Conservation (phyloP, 2,329 filamentous ascomycete species). For the Fusarium zealandicum region DNA sequence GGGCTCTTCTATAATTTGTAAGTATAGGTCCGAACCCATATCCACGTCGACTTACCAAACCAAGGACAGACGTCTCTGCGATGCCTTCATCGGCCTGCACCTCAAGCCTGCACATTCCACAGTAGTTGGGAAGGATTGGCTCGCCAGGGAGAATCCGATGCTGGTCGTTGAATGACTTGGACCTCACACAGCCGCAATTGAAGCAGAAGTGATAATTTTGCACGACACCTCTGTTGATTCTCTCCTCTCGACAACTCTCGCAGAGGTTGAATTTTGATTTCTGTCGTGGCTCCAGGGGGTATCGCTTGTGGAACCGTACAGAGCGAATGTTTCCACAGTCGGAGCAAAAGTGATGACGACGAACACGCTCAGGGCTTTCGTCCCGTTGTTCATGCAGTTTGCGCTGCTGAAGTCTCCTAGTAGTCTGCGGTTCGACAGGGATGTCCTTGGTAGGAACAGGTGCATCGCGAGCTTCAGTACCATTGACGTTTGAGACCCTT, state of each 20-base stretch:
- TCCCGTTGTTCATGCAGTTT: slow-evolving; percentile 12
- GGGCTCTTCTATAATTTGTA: slow-evolving; percentile 7
- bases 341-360: slow-evolving; percentile 47
- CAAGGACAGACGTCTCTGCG: slow-evolving; percentile 39
- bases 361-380: slow-evolving; percentile 28
- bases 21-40: slow-evolving; percentile 1
- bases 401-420: not conserved
- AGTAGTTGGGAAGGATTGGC: slow-evolving; percentile 46
- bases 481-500: not conserved
- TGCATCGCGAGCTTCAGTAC: not conserved
- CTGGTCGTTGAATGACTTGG: slow-evolving; percentile 48
- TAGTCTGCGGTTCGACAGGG: not conserved
- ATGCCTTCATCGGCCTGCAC: slow-evolving; percentile 35
- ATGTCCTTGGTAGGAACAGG: not conserved
- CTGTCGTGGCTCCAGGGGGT: slow-evolving; percentile 39
- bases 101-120: slow-evolving; percentile 39
- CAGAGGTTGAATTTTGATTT: slow-evolving; percentile 47
- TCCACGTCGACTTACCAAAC: slow-evolving; percentile 33
- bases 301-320: slow-evolving; percentile 44
- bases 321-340: slow-evolving; percentile 49
- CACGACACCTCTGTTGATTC: slow-evolving; percentile 32
- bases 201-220: slow-evolving; percentile 52
- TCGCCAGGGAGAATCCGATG: slow-evolving; percentile 36
- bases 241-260: slow-evolving; percentile 43
- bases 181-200: slow-evolving; percentile 51